These are phyloP conservation scores for Ustilago hordei DNA, from an alignment of 1,284 basidiomycete species.

Conservation along the genomic window DNA sequence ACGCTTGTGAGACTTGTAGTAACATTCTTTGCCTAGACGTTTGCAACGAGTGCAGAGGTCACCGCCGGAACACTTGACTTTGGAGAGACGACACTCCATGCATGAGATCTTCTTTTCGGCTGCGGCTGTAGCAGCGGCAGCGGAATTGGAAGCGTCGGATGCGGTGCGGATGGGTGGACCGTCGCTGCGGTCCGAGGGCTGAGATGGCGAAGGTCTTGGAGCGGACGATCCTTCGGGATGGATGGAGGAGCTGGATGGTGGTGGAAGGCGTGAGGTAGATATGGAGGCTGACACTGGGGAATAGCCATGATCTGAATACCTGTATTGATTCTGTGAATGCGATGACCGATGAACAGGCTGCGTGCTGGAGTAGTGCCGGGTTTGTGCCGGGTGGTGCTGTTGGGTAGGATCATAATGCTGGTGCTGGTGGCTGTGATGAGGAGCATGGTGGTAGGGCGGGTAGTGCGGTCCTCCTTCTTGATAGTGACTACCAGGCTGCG, in stretches of 20 bases:
- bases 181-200: constrained; percentile 11
- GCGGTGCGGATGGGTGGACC: background rate
- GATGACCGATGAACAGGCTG: constrained; percentile 14
- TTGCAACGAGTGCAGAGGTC: constrained; percentile 47
- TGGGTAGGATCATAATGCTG: constrained; percentile 14
- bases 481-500: constrained; percentile 22
- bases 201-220: constrained; percentile 5
- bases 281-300: constrained; percentile 25
- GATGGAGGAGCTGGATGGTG: constrained; percentile 11
- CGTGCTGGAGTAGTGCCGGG: constrained; percentile 19
- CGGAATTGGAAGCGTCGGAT: background rate
- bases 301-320: constrained; percentile 27
- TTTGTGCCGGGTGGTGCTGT: constrained; percentile 18
- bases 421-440: constrained; percentile 10
- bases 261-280: constrained; percentile 9
- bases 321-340: constrained; percentile 29
- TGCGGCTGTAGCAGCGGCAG: constrained; percentile 12
- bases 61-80: constrained; percentile 53
- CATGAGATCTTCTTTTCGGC: constrained; percentile 55
- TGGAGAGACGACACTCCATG: constrained; percentile 52
- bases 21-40: constrained; percentile 44
- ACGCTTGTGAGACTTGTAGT: constrained; percentile 52
- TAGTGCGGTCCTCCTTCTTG: constrained; percentile 18
- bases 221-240: background rate
- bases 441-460: constrained; percentile 7